Conservation (phyloP, 169 alveolate genomes). For the Eimeria brunetti region DNA sequence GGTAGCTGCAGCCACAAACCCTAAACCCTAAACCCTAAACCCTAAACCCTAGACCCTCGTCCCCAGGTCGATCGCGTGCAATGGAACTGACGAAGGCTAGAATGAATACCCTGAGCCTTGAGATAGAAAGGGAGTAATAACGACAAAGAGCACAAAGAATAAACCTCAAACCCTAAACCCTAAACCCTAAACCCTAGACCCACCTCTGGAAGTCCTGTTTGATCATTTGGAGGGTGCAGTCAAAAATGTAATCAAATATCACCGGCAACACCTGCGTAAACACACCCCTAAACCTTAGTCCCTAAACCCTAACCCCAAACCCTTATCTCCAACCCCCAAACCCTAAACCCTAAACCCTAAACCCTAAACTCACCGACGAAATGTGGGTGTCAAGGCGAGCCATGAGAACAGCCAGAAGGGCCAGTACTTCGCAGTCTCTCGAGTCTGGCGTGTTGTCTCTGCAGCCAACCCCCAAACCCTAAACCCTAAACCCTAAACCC, state of each 20-base stretch:
- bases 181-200: background rate
- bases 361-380: slow-evolving; percentile 72
- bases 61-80: too few species aligned
- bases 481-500: slow-evolving; percentile 27
- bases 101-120: too few species aligned
- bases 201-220: slow-evolving; percentile 80
- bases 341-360: slow-evolving; percentile 57
- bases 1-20: slow-evolving; percentile 82
- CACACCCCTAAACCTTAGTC: background rate
- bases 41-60: background rate
- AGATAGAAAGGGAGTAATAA: too few species aligned
- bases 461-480: slow-evolving; percentile 24
- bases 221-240: slow-evolving; percentile 79
- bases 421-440: slow-evolving; percentile 80
- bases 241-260: slow-evolving; percentile 78
- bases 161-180: slow-evolving; percentile 4
- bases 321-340: too few species aligned
- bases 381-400: slow-evolving; percentile 61
- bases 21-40: background rate
- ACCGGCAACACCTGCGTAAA: slow-evolving; percentile 68
- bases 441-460: slow-evolving; percentile 76
- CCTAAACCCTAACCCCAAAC: slow-evolving; percentile 1
- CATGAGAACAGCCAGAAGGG: slow-evolving; percentile 75
- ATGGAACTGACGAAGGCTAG: too few species aligned
- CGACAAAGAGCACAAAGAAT: too few species aligned